phyloP scores from a whole-genome alignment of 1,139 yeast species.

The Pichia sp. region DNA sequence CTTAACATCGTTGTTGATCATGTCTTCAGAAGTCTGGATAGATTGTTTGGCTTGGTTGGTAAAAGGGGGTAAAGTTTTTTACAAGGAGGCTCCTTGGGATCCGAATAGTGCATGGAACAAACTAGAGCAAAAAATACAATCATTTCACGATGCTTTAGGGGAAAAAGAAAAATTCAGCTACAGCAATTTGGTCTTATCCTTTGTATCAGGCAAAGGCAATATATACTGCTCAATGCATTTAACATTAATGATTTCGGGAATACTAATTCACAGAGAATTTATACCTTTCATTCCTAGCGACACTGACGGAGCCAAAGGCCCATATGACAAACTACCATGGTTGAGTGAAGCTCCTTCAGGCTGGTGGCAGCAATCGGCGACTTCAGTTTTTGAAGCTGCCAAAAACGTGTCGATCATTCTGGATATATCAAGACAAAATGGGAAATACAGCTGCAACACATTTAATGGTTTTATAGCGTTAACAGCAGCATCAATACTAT shows the following conservation, averaged over 20 bases:
- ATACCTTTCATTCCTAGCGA: constrained; percentile 22
- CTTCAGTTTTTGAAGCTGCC: constrained; percentile 11
- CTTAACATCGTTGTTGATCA: constrained; percentile 14
- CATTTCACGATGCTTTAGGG: constrained; percentile 16
- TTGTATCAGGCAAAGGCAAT: constrained; percentile 15
- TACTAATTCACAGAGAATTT: constrained; percentile 18
- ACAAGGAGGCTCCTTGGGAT: constrained; percentile 19
- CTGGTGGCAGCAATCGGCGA: constrained; percentile 22
- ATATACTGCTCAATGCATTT: constrained; percentile 19
- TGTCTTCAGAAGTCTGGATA: constrained; percentile 20
- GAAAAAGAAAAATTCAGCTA: constrained; percentile 1
- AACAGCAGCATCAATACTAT: constrained; percentile 19
- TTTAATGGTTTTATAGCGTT: constrained; percentile 20
- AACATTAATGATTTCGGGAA: constrained; percentile 13
- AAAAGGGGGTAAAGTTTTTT: constrained; percentile 13
- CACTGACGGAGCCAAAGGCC: constrained; percentile 18
- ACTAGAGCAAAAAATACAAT: constrained; percentile 9
- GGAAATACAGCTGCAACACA: constrained; percentile 14
- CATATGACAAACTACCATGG: constrained; percentile 10
- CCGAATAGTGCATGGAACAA: constrained; percentile 16
- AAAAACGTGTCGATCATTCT: constrained; percentile 12
- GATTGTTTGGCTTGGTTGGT: constrained; percentile 20
- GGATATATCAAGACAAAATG: constrained; percentile 10
- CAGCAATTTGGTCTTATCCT: constrained; percentile 15
- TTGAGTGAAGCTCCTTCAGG: constrained; percentile 9